Conservation (phyloP, 345 rosid genomes). For the Eucalyptus leucophloia region DNA sequence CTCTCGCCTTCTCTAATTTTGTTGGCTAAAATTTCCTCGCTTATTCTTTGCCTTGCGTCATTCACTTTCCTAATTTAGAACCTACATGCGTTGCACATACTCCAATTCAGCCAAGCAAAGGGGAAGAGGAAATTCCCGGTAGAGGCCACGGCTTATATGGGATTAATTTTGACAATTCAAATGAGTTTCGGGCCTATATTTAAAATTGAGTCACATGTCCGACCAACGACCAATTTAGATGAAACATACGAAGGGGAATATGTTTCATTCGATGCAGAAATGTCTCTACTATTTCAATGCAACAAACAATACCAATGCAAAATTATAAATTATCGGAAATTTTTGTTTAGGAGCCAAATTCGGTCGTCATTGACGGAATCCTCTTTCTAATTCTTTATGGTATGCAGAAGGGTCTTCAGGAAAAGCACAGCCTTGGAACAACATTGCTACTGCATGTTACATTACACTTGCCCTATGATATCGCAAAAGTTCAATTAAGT, state of each 20-base stretch:
- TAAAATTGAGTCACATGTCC: background rate
- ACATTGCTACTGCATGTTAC: too few relatives aligned
- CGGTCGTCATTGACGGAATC: too few relatives aligned
- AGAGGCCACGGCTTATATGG: background rate
- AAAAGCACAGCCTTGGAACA: too few relatives aligned
- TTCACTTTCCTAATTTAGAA: background rate
- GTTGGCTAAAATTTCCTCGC: background rate
- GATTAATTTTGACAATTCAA: background rate
- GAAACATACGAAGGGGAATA: background rate
- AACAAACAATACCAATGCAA: background rate
- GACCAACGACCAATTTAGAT: background rate
- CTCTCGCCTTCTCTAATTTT: background rate
- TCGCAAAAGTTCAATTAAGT: too few relatives aligned
- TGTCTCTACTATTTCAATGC: background rate
- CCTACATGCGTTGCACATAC: background rate
- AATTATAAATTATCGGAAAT: too few relatives aligned
- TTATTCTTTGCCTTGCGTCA: background rate
- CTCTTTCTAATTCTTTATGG: too few relatives aligned
- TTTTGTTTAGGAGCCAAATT: too few relatives aligned
- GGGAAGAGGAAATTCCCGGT: background rate
- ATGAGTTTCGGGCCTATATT: background rate
- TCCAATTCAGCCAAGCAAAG: background rate
- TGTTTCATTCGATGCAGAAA: background rate
- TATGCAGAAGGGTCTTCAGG: too few relatives aligned
- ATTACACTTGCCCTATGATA: too few relatives aligned